Evolutionary conservation across 352 stramenopile genomes (phyloP), one percentile per base, ranked within the genome.

Genomic region (Blastocystis sp.): DNA sequence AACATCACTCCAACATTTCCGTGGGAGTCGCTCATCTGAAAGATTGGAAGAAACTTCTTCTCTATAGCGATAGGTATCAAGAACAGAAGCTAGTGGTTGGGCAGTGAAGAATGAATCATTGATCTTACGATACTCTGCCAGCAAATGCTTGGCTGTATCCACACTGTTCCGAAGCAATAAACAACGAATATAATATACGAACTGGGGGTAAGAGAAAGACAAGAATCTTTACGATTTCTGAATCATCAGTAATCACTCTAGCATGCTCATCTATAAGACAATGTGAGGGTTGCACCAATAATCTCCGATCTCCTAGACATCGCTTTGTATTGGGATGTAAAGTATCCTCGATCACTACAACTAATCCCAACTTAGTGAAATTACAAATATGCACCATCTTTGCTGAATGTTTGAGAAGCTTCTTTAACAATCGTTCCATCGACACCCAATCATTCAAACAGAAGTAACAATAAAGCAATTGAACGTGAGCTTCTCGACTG

Each of bases 391-490:
- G n/a, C 4, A 78, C 27, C n/a, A 78, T 30, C 0, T 5, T 11
- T 24, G 19, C 30, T 7, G 59, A 13, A 24, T 69, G 6, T 27
- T 40, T n/a, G 53, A 84, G 64, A 22, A 84, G 22, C 35, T 84
- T 84, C n/a, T 58, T 35, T 15, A 84, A 57, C 5, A 84, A 37
- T n/a, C 44, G 42, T 19, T 42, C 59, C 73, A 84, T 44, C 42
- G 27, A 37, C 51, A 66, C 44, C 30, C 27, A 42, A 64, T 84
- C 73, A 51, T 33, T 66, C 51, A 33, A 7, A n/a, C 11, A 17
- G 30, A 68, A 84, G 44, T 84, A 66, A 22, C 73, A 84, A 44
- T 48, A 60, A 53, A 84, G 73, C 9, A 84, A 27, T 44, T 66
- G 24, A 24, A 84, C 17, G n/a, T 84, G 33, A 44, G 48, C 73